These are phyloP conservation scores for Beta corolliflora DNA, from an alignment of 179 eudicot species.

Conservation along the genomic window DNA sequence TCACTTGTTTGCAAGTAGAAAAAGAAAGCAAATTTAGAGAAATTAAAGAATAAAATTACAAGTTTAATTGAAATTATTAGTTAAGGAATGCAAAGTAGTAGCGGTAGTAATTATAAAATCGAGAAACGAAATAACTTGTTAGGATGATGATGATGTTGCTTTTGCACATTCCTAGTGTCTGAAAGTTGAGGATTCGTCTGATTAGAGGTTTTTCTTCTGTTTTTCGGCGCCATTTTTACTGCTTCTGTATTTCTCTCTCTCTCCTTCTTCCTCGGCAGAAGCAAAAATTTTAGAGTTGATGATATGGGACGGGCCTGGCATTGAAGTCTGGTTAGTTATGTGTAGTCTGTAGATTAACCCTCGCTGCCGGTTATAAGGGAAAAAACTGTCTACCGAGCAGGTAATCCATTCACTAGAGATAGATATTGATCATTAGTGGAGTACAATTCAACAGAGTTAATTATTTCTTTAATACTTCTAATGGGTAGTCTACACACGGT, in stretches of 20 bases:
- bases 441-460: too few species aligned
- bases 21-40: background rate
- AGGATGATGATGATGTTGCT: background rate
- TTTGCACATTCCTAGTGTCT: background rate
- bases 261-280: background rate
- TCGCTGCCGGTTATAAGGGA: too few species aligned
- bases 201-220: slow-evolving; percentile 19
- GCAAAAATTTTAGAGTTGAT: background rate
- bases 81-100: too few species aligned
- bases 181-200: background rate
- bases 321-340: too few species aligned
- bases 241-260: background rate
- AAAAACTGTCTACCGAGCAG: too few species aligned
- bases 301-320: too few species aligned
- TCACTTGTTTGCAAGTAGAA: background rate
- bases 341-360: too few species aligned
- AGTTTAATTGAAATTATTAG: background rate
- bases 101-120: too few species aligned
- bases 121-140: slow-evolving; percentile 7
- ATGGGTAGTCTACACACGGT: too few species aligned
- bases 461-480: too few species aligned
- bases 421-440: too few species aligned
- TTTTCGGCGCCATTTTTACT: slow-evolving; percentile 17
- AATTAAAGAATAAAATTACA: background rate
- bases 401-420: too few species aligned